phyloP scores from a whole-genome alignment of 768 basidiomycete species.

The Trametes cubensis region DNA sequence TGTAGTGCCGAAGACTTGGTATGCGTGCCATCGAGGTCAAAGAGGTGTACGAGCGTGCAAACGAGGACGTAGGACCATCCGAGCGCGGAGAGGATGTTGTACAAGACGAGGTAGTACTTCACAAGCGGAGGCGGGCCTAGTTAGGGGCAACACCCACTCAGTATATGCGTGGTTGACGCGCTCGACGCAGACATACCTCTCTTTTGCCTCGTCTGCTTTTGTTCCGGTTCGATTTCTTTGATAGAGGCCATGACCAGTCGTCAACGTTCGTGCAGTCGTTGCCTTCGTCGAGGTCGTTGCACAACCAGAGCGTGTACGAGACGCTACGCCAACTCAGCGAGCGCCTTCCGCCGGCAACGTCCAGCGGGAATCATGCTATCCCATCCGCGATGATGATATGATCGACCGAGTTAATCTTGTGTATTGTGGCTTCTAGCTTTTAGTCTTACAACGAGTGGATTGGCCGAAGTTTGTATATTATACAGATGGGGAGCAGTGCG shows the following conservation, averaged over 20 bases:
- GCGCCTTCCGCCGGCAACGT: slow-evolving; percentile 1
- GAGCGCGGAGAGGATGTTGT: slow-evolving; percentile 74
- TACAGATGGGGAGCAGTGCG: background rate
- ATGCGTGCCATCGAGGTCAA: slow-evolving; percentile 15
- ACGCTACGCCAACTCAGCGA: slow-evolving; percentile 10
- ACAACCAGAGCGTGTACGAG: too few species aligned
- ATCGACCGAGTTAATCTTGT: background rate
- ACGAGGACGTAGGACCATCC: slow-evolving; percentile 78
- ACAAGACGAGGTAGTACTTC: slow-evolving; percentile 68
- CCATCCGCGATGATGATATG: background rate
- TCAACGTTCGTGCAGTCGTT: slow-evolving; percentile 12
- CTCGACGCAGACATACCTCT: background rate
- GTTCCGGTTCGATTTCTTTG: slow-evolving; percentile 23
- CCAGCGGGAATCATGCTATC: background rate
- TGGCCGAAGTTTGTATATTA: background rate
- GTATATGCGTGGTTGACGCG: background rate
- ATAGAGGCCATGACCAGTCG: slow-evolving; percentile 25
- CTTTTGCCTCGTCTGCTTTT: slow-evolving; percentile 9
- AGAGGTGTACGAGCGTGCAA: slow-evolving; percentile 53
- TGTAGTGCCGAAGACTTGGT: slow-evolving; percentile 6
- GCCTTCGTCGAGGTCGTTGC: background rate
- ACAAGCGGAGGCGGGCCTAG: slow-evolving; percentile 29
- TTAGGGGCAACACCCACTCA: background rate
- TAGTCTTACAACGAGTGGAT: background rate
- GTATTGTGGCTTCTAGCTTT: background rate